These are phyloP conservation scores for Sporothrix mexicana DNA, from an alignment of 2,329 filamentous ascomycete genomes.

Conservation along the genomic window DNA sequence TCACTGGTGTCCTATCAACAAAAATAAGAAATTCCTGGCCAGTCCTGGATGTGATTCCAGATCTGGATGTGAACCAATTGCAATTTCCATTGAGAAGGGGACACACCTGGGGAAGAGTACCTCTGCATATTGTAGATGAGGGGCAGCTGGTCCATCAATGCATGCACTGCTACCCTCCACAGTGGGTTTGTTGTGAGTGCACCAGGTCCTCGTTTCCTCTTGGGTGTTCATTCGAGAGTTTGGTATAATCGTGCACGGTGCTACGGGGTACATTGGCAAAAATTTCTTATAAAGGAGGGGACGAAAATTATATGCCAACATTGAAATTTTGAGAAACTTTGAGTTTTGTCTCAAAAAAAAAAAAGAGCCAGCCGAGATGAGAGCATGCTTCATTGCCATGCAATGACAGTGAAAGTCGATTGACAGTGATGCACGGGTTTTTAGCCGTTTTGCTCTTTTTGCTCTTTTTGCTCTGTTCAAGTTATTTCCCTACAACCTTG, in stretches of 20 bases:
- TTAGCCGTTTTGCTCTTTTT: background rate
- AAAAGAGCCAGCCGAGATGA: background rate
- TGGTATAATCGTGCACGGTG: conserved; percentile 2
- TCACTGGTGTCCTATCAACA: background rate
- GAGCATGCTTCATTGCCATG: background rate
- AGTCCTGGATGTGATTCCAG: conserved; percentile 8
- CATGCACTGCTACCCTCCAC: conserved; percentile 33
- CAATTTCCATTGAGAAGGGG: background rate
- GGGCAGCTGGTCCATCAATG: conserved; percentile 7
- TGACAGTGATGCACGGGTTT: background rate
- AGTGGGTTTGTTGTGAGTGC: background rate
- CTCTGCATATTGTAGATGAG: background rate
- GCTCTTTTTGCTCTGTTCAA: background rate
- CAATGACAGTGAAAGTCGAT: background rate
- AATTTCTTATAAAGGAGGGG: background rate
- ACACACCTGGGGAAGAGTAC: background rate
- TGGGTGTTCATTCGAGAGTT: conserved; percentile 3
- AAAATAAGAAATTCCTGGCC: background rate
- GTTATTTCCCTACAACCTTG: background rate
- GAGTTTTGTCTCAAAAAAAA: background rate
- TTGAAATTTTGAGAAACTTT: background rate
- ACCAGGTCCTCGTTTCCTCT: background rate
- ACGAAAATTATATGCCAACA: background rate
- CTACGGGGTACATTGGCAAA: background rate
- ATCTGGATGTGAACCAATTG: conserved; percentile 11